A percentile compares a stretch with the other conserved stretches of the same genome.
Conservation (phyloP, 1,284 basidiomycete genomes). For the Ustilago loliicola region DNA sequence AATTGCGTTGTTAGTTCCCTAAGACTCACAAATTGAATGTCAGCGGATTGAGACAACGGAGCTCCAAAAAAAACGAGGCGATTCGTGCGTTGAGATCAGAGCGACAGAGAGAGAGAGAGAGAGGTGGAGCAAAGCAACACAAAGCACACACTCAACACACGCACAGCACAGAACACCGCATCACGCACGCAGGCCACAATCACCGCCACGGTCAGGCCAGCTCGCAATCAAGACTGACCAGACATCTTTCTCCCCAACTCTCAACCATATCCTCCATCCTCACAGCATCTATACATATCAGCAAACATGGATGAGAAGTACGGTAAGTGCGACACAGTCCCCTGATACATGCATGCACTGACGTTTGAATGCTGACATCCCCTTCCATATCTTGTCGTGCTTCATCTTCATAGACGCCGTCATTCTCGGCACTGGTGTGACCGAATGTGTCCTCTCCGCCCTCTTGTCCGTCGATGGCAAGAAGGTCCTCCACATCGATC, state of each 20-base stretch:
- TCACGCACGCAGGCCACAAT: neutral
- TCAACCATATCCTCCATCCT: slow-evolving; percentile 1
- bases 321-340: slow-evolving; percentile 35
- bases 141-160: neutral
- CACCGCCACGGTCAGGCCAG: neutral
- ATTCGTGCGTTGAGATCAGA: slow-evolving; percentile 6
- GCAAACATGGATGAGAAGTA: slow-evolving; percentile 65
- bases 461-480: slow-evolving; percentile 94
- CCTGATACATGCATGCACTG: neutral
- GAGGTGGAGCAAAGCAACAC: slow-evolving; percentile 3
- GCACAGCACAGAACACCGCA: slow-evolving; percentile 3
- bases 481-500: slow-evolving; percentile 99
- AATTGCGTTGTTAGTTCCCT: neutral
- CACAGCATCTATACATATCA: neutral
- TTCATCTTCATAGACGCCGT: slow-evolving; percentile 57
- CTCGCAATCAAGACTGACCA: neutral
- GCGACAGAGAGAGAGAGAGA: neutral
- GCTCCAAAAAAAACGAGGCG: slow-evolving; percentile 2
- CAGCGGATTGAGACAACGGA: neutral
- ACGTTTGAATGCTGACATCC: neutral
- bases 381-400: neutral
- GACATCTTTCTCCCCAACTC: neutral
- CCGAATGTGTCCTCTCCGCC: slow-evolving; percentile 95
- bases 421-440: slow-evolving; percentile 86
- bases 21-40: neutral